Base-by-base conservation (phyloP, 768 basidiomycete genomes). In the Tricholoma sp. region DNA sequence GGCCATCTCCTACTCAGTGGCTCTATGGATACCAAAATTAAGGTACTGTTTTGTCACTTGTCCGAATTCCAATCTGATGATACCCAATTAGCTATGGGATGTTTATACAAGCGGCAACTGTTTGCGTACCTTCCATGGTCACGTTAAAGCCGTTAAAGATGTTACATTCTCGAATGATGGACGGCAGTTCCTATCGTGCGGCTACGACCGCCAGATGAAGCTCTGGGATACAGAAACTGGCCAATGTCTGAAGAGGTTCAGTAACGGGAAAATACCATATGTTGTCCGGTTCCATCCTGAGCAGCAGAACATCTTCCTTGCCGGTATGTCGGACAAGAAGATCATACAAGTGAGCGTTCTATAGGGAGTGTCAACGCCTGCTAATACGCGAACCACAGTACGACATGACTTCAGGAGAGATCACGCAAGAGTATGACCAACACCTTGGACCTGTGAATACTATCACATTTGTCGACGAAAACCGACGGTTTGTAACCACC, bases 151-250 rank as follows among this genome's bases (percentile, higher is more conserved):
- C 28, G 94, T 99, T 61, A 97, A 97, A 71, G 97, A 99, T 61
- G 80, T 99, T 58, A 86, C 86, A 8, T 99, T 99, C 71, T 94
- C 94, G 52, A 98, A 97, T 67, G 90, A 93, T 60, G 97, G 97
- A 1, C 81, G 80, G 34, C 80, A 79, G 60, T 98, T 99, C 76
- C 70, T 99, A 50, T 94, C 91, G 13, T 96, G 95, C 61, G 88
- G 84, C 51, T 98, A 97, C 65, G 97, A 99, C 71, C 89, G 94
- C 51, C 89, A 94, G 68, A 94, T 98, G 86, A 99, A 99, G 72
- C 79, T 98, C 11, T 99, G 97, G 97, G 96, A 99, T 65, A 98
- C 97, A 17, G 97, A 99, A 74, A 98, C 97, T 0, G 96, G 94
- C 1, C 92, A 98, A 74, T 98, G 97, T 74, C 73, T 97, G 58